phyloP scores from a whole-genome alignment of 352 stramenopile species.

The Globisporangium nagaii region DNA sequence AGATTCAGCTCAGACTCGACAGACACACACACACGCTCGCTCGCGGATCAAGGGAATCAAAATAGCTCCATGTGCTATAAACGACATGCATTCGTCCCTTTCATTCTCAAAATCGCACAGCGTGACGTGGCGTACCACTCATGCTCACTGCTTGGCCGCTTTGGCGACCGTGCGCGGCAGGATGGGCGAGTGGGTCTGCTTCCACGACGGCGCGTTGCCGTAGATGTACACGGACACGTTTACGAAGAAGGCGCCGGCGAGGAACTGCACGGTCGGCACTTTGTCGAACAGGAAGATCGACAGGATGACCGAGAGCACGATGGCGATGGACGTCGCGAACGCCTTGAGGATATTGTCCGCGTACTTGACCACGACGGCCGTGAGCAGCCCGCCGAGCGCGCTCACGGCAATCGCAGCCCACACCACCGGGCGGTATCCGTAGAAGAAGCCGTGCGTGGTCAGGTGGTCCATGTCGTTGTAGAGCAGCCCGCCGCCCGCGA shows the following conservation, averaged over 20 bases:
- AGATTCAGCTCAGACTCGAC: too few species aligned
- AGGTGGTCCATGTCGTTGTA: conserved; percentile 64
- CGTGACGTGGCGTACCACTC: too few species aligned
- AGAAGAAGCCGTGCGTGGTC: conserved; percentile 61
- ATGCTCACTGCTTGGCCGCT: conserved; percentile 3
- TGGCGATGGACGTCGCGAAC: conserved; percentile 80
- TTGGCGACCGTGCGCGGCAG: conserved; percentile 13
- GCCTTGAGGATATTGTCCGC: conserved; percentile 87
- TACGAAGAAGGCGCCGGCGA: conserved; percentile 68
- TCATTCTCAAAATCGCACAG: neutral
- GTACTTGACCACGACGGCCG: conserved; percentile 82
- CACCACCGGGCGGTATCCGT: conserved; percentile 73
- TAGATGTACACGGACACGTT: conserved; percentile 80
- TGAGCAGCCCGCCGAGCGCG: conserved; percentile 72
- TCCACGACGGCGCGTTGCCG: conserved; percentile 48
- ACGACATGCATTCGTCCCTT: neutral
- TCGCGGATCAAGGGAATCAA: neutral
- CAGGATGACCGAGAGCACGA: conserved; percentile 77
- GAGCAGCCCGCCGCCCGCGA: conserved; percentile 50
- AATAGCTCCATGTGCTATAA: conserved; percentile 1
- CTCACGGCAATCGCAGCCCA: conserved; percentile 66
- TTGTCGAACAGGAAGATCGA: conserved; percentile 84
- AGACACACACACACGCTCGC: too few species aligned
- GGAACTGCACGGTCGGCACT: conserved; percentile 68
- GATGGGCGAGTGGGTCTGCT: conserved; percentile 9